Base-by-base conservation (phyloP, 371 early-diverging fungal genomes). In the Amoeboradix gromovi region DNA sequence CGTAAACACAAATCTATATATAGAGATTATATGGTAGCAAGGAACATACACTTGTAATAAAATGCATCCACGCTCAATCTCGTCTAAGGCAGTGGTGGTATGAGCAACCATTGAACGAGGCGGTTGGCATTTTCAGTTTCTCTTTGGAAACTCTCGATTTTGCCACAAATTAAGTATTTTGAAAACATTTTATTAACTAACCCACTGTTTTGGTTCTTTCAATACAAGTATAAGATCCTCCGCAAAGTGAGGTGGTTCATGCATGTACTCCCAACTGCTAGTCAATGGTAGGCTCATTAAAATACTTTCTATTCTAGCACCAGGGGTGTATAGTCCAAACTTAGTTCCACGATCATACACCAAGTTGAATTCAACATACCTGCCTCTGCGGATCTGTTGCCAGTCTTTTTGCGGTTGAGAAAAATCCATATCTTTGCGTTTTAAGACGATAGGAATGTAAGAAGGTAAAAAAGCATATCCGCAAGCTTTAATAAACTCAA, bases 281-380 rank as follows among this genome's bases (percentile, higher is more conserved):
- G 88, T 85, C 68, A 87, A 77, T 0, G 91, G 90, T 73, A 91
- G 74, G 31, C 87, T 83, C 86, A 90, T 86, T 70, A 91, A 72
- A 31, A 91, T 88, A 68, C 86, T 84, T 75, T 91, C 91, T 30
- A 89, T 86, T n/a, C 90, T 78, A 1, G 89, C 83, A 30, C 87
- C 87, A n/a, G 86, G 87, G 1, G 90, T 88, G 73, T 81, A 76
- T 67, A 91, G 75, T 1, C 91, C 91, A 78, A 90, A 91, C 74
- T 89, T 88, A 30, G 91, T 91, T 66, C 91, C 91, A 31, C 91
- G 82, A 74, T 91, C 91, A 74, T 87, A 83, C 27, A 79, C 82
- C 73, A 90, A 74, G 71, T 91, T 91, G 75, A 91, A 91, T 75
- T 91, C 91, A 5, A 87, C 89, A 73, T 91, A 91, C 22, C 89